Base-by-base conservation (phyloP, 1,284 basidiomycete genomes). In the Stygiomarasmius scandens region DNA sequence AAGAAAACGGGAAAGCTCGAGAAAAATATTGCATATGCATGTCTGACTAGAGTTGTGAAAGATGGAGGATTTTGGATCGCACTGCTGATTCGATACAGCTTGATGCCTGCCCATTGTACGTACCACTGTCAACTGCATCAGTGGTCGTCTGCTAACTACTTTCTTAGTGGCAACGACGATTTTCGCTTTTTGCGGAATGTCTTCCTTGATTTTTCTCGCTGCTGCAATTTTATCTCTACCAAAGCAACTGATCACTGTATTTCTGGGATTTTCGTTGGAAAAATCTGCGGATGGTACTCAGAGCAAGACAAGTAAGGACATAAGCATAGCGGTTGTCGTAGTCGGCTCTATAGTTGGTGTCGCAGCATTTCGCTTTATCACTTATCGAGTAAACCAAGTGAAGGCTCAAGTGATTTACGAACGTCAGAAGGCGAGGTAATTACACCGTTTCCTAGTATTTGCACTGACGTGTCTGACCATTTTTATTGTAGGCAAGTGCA, bases 61-160 rank as follows among this genome's bases (percentile, higher is more conserved):
- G 86, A 91, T 20, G 92, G 92, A 20, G 92, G 92, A 0, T 90
- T 94, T 73, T 83, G 78, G 67, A 84, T 93, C 64, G 87, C 90
- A 1, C 76, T 92, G 23, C 80, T 90, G 43, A 87, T 85, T 8
- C 81, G 92, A 27, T 76, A 91, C 55, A 89, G 86, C 61, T 90
- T 89, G 19, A 91, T 93, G 51, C 93, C 92, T 1, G 90, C 90
- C 22, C 86, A 87, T 63, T 87, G 85, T 86, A 66, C 43, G 83
- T 50, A 75, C n/a, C 5, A 52, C n/a, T 27, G 32, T 38, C 47
- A 38, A 34, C 48, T 20, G 16, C 43, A 8, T 41, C 14, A 19
- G 0, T 29, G 4, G n/a, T 38, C 2, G 19, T 2, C 12, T 14
- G 14, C 20, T 46, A 19, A 32, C 25, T 9, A 29, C 44, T 20